These are phyloP conservation scores for Eucalyptus decipiens DNA, from an alignment of 345 rosid species.

Conservation along the genomic window DNA sequence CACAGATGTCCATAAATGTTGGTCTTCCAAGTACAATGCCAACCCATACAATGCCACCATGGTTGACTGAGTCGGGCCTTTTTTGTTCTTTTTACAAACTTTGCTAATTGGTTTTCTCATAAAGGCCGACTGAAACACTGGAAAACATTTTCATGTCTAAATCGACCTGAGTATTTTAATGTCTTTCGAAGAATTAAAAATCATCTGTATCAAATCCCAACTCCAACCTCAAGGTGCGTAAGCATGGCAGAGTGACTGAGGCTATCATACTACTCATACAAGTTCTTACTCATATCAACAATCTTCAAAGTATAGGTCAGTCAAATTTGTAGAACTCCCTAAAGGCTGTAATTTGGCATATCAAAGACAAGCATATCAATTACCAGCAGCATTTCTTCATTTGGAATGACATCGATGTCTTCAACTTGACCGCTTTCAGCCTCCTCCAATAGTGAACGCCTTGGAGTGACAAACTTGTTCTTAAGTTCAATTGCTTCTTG, in stretches of 20 bases:
- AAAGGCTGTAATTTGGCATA: background rate
- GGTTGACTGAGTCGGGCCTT: background rate
- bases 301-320: background rate
- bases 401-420: slow-evolving; percentile 88
- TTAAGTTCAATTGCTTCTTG: slow-evolving; percentile 84
- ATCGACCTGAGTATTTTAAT: background rate
- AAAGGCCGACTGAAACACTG: background rate
- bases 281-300: background rate
- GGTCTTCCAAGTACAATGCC: background rate
- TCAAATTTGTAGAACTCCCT: background rate
- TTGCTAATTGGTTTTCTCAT: background rate
- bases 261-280: background rate
- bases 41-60: background rate
- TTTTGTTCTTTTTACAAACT: background rate
- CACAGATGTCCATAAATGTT: background rate
- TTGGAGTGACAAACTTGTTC: slow-evolving; percentile 58
- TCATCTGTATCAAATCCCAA: background rate
- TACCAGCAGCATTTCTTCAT: slow-evolving; percentile 91
- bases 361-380: background rate
- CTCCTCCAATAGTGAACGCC: slow-evolving; percentile 75
- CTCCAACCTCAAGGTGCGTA: background rate
- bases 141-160: background rate
- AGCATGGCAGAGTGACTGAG: background rate
- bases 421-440: slow-evolving; percentile 79
- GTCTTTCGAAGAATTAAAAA: background rate